Base-by-base conservation (phyloP, 1,284 basidiomycete species). In the Tremellales sp. region DNA sequence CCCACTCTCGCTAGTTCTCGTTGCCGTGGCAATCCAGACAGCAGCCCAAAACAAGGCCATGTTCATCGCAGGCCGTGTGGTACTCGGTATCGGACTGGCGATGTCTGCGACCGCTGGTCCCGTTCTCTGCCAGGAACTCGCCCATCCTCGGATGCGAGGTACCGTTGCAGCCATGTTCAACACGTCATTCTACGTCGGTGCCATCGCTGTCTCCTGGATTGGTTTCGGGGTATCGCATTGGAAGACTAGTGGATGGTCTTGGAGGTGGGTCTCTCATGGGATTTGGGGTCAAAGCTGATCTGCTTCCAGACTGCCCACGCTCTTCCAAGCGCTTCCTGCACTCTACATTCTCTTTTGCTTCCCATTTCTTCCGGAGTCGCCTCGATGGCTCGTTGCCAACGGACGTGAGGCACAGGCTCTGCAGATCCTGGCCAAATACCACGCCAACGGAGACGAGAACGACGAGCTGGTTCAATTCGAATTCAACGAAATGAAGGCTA, bases 311-410 rank as follows among this genome's bases (percentile, higher is more conserved):
- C 38, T 53, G 19, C 51, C 51, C 13, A 34, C 46, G 6, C 33
- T 53, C 18, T 12, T 54, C 22, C 53, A 54, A 28, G 48, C 41
- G 42, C 24, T 47, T 16, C 49, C 53, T 13, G 25, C 48, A 3
- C 13, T 54, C 16, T 44, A 50, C 22, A 6, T 51, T 31, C 13
- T 33, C 26, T 21, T 51, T 13, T 45, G 47, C 39, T 61, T 64
- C n/a, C 40, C 19, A 26, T 52, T 55, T 41, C 53, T 61, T 21
- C 69, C 71, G 16, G 63, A 72, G 47, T 69, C 66, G 5, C 74
- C 74, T 3, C 60, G 73, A 40, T 74, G 68, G 65, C 62, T 73
- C 40, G 62, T 69, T 44, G 56, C 63, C 19, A 65, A 66, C 33
- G 69, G 69, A 1, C 47, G 56, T 2, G 53, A 65, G n/a, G 58